These are phyloP conservation scores for Nakaseomyces nivariensis DNA, from an alignment of 1,139 yeast species.

Conservation along the genomic window DNA sequence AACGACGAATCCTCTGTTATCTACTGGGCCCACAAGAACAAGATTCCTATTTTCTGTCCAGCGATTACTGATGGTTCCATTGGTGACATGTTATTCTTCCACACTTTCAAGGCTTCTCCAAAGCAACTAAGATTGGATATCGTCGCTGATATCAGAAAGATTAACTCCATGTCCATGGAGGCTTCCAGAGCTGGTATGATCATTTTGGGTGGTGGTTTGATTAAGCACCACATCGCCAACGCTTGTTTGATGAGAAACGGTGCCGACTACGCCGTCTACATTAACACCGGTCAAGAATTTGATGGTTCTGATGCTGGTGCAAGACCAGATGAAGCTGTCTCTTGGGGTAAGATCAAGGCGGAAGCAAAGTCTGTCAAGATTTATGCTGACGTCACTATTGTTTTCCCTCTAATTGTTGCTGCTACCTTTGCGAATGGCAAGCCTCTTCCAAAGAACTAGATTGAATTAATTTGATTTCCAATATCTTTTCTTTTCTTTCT, in stretches of 20 bases:
- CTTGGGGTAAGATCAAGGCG: conserved; percentile 97
- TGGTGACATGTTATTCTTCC: conserved; percentile 98
- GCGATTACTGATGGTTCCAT: conserved; percentile 96
- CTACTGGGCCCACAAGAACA: conserved; percentile 95
- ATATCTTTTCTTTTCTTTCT: not conserved
- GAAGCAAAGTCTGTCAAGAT: conserved; percentile 88
- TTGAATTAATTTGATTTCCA: not conserved
- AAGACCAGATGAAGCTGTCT: conserved; percentile 95
- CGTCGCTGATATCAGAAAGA: conserved; percentile 83
- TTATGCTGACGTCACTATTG: conserved; percentile 92
- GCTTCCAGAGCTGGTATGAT: conserved; percentile 96
- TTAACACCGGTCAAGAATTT: conserved; percentile 96
- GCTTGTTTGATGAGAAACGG: conserved; percentile 99
- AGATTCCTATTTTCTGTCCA: conserved; percentile 94
- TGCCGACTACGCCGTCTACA: conserved; percentile 94
- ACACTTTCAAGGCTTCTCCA: conserved; percentile 90
- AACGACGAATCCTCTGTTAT: conserved; percentile 87
- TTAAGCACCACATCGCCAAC: conserved; percentile 94
- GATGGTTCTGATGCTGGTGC: conserved; percentile 99
- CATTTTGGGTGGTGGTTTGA: conserved; percentile 89
- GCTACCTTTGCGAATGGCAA: conserved; percentile 80
- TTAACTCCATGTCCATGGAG: conserved; percentile 90
- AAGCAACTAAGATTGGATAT: conserved; percentile 81
- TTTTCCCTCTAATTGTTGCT: conserved; percentile 91
- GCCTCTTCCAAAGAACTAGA: conserved; percentile 6